phyloP scores from a whole-genome alignment of 2,329 filamentous ascomycete genomes.

The Knoxdaviesia proteae region DNA sequence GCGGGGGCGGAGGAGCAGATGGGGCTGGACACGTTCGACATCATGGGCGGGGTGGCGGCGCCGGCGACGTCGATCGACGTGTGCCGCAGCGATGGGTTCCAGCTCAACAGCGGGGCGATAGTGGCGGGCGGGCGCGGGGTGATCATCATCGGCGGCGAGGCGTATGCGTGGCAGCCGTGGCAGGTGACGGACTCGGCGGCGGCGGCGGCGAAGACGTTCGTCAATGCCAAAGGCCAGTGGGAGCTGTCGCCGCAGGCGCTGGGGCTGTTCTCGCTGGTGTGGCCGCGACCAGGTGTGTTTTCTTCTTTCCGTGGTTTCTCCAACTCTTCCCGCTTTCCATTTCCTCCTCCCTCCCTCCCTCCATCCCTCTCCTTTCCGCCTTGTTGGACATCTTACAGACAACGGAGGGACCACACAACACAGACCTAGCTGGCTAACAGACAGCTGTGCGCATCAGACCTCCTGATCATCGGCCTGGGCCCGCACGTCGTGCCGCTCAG shows the following conservation, averaged over 20 bases:
- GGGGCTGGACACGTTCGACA: conserved; percentile 33
- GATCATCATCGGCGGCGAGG: conserved; percentile 67
- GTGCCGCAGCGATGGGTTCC: conserved; percentile 67
- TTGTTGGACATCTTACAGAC: too few relatives aligned
- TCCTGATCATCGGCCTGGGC: conserved; percentile 78
- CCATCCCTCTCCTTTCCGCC: too few relatives aligned
- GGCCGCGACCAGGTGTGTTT: conserved; percentile 67
- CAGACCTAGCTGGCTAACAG: conserved; percentile 1
- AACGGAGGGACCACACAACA: not conserved
- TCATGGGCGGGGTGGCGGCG: conserved; percentile 52
- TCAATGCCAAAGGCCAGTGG: conserved; percentile 65
- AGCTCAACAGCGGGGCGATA: conserved; percentile 59
- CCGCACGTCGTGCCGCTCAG: conserved; percentile 55
- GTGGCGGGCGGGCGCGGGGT: conserved; percentile 51
- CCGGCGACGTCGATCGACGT: conserved; percentile 72
- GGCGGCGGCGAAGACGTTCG: conserved; percentile 22
- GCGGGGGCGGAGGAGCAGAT: too few relatives aligned
- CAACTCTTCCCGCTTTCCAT: not conserved
- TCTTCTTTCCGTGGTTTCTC: not conserved
- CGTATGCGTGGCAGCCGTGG: conserved; percentile 81
- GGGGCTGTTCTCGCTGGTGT: conserved; percentile 56
- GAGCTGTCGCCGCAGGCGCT: conserved; percentile 52
- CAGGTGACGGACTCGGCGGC: conserved; percentile 14
- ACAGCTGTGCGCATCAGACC: conserved; percentile 29
- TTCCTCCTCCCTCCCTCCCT: too few relatives aligned